A percentile compares a stretch with the other conserved stretches of the same genome.
phyloP scores from a whole-genome alignment of 805 yeast species.

The Priceomyces haplophilus region DNA sequence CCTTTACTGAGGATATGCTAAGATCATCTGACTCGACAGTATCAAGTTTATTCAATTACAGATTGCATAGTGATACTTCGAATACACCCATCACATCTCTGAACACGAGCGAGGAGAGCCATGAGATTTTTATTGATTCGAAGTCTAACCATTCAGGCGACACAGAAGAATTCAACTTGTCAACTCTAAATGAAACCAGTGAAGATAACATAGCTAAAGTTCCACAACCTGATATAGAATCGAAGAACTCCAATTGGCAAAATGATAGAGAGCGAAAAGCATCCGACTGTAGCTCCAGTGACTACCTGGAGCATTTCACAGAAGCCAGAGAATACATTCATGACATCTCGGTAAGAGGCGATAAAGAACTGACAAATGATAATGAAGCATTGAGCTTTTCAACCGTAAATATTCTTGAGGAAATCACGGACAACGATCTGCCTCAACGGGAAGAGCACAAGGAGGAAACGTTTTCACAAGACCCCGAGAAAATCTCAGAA shows the following conservation, averaged over 20 bases:
- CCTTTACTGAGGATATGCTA: conserved; percentile 2
- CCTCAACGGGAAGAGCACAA: background rate
- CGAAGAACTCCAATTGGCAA: background rate
- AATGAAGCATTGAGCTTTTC: background rate
- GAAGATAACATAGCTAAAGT: conserved; percentile 1
- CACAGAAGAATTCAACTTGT: conserved; percentile 3
- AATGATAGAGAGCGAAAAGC: background rate
- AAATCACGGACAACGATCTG: background rate
- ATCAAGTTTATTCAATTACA: conserved; percentile 21
- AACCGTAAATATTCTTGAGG: background rate
- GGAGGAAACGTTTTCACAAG: background rate
- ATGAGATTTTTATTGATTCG: background rate
- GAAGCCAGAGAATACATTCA: background rate
- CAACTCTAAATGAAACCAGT: conserved; percentile 5
- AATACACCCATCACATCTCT: conserved; percentile 35
- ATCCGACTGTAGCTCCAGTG: background rate
- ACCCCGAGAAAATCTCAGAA: background rate
- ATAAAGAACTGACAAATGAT: too few relatives aligned
- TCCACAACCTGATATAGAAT: background rate
- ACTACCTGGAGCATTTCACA: conserved; percentile 1
- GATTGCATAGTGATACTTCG: conserved; percentile 20
- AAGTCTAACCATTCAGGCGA: background rate
- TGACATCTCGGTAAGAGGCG: background rate
- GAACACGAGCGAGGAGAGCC: conserved; percentile 10
- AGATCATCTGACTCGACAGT: conserved; percentile 17